Conservation (phyloP, 352 stramenopile genomes). For the Phytopythium cucurbitacearum region DNA sequence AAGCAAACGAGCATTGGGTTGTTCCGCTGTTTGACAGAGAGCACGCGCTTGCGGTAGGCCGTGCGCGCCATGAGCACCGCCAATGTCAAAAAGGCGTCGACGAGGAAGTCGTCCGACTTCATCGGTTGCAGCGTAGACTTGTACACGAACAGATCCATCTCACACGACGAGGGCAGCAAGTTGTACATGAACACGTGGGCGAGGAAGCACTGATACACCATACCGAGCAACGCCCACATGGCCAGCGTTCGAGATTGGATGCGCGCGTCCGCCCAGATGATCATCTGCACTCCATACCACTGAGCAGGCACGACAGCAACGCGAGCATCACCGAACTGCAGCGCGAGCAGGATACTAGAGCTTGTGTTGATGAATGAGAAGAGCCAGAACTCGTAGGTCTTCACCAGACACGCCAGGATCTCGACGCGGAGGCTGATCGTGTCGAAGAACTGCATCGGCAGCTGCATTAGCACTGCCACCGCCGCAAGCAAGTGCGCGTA, state of each 20-base stretch:
- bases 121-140: not conserved
- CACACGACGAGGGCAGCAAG: not conserved
- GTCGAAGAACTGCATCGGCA: conserved; percentile 1
- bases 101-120: conserved; percentile 6
- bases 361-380: conserved; percentile 14
- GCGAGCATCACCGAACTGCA: conserved; percentile 10
- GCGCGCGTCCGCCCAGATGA: conserved; percentile 17
- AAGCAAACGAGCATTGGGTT: conserved; percentile 9
- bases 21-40: not conserved
- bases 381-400: conserved; percentile 30
- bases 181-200: no score
- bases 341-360: conserved; percentile 6
- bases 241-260: conserved; percentile 7
- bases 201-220: conserved; percentile 3
- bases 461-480: not conserved
- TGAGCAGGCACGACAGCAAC: conserved; percentile 6
- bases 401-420: conserved; percentile 12
- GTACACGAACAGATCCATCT: not conserved
- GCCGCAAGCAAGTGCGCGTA: not conserved
- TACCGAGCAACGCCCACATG: not conserved
- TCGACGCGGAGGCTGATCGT: conserved; percentile 16
- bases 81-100: conserved; percentile 10
- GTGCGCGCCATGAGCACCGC: conserved; percentile 9
- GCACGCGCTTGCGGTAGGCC: conserved; percentile 9
- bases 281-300: conserved; percentile 12